A percentile compares a stretch with the other conserved stretches of the same genome.
These are phyloP conservation scores for Pichia sp. DNA, from an alignment of 1,139 yeast genomes.

Conservation along the genomic window DNA sequence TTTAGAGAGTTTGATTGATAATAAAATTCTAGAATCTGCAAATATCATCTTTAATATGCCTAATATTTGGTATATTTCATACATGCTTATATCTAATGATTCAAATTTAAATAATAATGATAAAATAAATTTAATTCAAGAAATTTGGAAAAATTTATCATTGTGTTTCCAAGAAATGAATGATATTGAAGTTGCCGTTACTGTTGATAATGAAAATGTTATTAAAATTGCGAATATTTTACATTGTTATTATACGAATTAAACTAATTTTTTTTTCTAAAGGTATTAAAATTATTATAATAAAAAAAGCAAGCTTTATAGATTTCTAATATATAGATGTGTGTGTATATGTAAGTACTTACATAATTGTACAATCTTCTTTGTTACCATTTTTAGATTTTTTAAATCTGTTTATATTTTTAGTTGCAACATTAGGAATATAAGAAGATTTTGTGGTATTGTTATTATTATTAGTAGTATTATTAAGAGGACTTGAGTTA, in stretches of 20 bases:
- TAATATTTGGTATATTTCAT: conserved; percentile 11
- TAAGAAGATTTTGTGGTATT: not conserved
- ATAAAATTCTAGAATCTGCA: conserved; percentile 1
- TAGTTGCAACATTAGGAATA: conserved; percentile 11
- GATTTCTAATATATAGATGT: not conserved
- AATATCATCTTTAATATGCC: conserved; percentile 12
- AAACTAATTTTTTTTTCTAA: not conserved
- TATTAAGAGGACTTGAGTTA: conserved; percentile 1
- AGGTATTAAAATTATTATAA: not conserved
- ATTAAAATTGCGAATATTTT: conserved; percentile 10
- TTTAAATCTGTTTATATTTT: conserved; percentile 12
- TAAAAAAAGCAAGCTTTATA: not conserved
- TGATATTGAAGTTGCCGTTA: conserved; percentile 11
- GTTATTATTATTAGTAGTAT: not conserved
- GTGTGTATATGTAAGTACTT: not conserved
- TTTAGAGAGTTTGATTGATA: not conserved
- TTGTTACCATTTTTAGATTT: conserved; percentile 12
- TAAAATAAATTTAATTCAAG: not conserved
- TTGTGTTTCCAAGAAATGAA: conserved; percentile 9
- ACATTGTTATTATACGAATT: conserved; percentile 13
- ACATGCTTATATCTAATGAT: conserved; percentile 1
- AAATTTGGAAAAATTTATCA: conserved; percentile 9
- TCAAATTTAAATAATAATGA: not conserved
- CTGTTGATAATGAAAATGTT: not conserved
- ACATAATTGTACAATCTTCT: conserved; percentile 24